Evolutionary conservation across 345 rosid genomes (phyloP), one percentile per base, ranked within the genome.

Genomic region (Luvunga scandens): DNA sequence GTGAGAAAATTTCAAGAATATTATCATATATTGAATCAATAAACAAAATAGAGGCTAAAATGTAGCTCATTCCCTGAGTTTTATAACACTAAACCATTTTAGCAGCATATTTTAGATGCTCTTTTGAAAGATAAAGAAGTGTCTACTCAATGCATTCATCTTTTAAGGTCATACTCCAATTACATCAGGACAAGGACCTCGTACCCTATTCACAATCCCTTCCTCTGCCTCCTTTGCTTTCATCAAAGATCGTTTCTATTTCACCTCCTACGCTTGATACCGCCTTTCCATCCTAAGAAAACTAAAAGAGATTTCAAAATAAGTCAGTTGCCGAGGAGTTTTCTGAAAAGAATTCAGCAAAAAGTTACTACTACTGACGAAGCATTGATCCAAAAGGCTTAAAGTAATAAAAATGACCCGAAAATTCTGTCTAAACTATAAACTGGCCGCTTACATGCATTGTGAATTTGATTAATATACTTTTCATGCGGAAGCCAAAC

Each of bases 201-300:
- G 33, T 67, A 89, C 98, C 92, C 98, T 90, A 75, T 87, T 93
- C 71, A 91, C 84, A 22, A n/a, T n/a, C n/a, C n/a, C n/a, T 62
- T 93, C 94, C 84, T 93, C 98, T 59, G 98, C 89, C 56, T 95
- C 98, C 74, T 79, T 81, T 55, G 83, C 91, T 84, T 91, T 95
- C 80, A 88, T 95, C 60, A 98, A 92, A 73, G 98, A 87, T 72
- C 89, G 84, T 30, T 83, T 89, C 88, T 92, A 4, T 0, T 34
- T 95, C 64, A 88, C 85, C 87, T 95, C 98, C 33, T 95, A 97
- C 82, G 92, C 98, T 19, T 97, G 95, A 12, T 97, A 91, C 75
- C 92, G 97, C 84, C 98, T 92, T 72, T 95, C 98, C 98, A 95
- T 91, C 83, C 98, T 95, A 81, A 53, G 33, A 28, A 55, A 5